Evolutionary conservation across 2,329 filamentous ascomycete genomes (phyloP), one percentile per base, ranked within the genome.

Genomic region (Gyromitra esculenta): DNA sequence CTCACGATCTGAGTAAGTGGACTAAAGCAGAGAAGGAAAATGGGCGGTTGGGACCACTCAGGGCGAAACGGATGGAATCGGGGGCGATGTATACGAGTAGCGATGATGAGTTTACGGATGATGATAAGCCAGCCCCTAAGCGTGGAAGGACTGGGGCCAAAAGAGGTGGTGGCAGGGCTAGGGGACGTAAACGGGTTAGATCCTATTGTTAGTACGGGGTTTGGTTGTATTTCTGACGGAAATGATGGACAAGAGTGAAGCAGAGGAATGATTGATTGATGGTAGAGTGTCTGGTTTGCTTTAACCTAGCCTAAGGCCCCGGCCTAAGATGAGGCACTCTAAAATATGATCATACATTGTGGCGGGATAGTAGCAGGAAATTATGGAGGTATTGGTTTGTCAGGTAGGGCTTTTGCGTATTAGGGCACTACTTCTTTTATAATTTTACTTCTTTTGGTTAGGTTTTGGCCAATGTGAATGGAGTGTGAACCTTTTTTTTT

Each of bases 1-100:
- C 65, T 4, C 65, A 68, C 25, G 65, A 68, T 35, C 9, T 68
- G 4, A 57, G 50, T n/a, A 68, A 68, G 39, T 68, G 65, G 65
- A 68, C 65, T 0, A 68, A 68, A 21, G 15, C 37, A 0, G 65
- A 68, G 39, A 68, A 68, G 39, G 65, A 57, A 15, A 57, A 57
- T n/a, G 52, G 65, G 8, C 52, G 18, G 1, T 37, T 68, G 15
- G 65, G 65, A 15, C 65, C 65, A 11, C 7, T 68, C 1, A 37
- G 65, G 25, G 65, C 52, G 37, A 68, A 59, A 21, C 37, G 65
- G 18, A 57, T 68, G 65, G 52, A 50, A 3, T 25, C 15, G 8
- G 65, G 65, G 8, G 6, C 18, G 21, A 57, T 57, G 52, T 68
- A 68, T 13, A 59, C 52, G 11, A 68, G 65, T 13, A 45, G 59